Evolutionary conservation across 345 rosid species (phyloP), one percentile per base, ranked within the genome.

Genomic region (Alliaria petiolata): DNA sequence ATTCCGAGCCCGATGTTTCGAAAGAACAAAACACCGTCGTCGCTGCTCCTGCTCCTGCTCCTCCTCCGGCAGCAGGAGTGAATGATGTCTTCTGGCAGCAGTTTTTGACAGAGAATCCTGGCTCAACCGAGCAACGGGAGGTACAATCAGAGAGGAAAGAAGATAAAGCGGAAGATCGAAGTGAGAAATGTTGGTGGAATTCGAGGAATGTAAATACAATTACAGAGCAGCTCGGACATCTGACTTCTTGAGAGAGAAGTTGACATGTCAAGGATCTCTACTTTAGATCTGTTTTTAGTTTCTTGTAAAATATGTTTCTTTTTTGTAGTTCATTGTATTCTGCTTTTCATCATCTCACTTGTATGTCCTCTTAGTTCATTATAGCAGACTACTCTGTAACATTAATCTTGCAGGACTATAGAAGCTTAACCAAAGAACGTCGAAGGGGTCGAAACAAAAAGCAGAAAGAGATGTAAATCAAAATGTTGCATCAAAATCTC

Each of bases 21-120:
- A 76, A 76, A 69, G 75, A 76, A 20, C 70, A 69, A 45, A 55
- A 20, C 65, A 55, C 45, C 0, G 38, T 53, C 13, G 19, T 53
- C 13, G 19, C 44, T 64, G 8, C 60, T 66, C 28, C 44, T 16
- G 19, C 44, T 64, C 12, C 60, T 66, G 22, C 44, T 60, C 14
- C 65, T 55, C 31, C 78, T 44, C 75, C 67, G 28, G 76, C 74
- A 35, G 69, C 88, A 59, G 99, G 96, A 62, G 89, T 62, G 35
- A 95, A 95, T 74, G 99, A 95, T 82, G 79, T 85, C 25, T 95
- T 95, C 74, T 95, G 97, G 97, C 90, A 89, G 66, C 97, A 95
- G 81, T 85, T 92, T 82, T 87, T 95, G 79, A 86, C 96, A 11
- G 98, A 95, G 81, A 88, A 85, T 79, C 99, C 99, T 11, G 96